Evolutionary conservation across 1,284 basidiomycete genomes (phyloP).

Genomic region (Cutaneotrichosporon cyanovorans): DNA sequence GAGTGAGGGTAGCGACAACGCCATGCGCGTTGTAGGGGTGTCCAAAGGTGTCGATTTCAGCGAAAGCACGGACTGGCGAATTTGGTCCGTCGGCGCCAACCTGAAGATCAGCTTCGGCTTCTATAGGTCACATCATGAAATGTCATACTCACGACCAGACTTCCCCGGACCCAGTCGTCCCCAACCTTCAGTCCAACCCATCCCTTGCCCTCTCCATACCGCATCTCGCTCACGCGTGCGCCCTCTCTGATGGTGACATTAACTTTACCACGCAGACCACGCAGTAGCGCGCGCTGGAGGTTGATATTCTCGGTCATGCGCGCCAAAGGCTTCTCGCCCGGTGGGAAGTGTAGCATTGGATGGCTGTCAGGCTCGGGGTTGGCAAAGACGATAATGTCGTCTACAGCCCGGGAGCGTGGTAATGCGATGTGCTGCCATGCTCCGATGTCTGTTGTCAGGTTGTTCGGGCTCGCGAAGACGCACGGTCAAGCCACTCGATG

Average conservation of each 20-base stretch:
- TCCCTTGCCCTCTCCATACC: constrained; percentile 32
- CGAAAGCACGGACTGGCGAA: constrained; percentile 83
- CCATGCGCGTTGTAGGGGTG: constrained; percentile 88
- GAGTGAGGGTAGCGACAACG: constrained; percentile 79
- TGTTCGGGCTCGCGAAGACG: constrained; percentile 17
- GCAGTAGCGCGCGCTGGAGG: constrained; percentile 71
- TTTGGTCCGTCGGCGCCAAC: constrained; percentile 94
- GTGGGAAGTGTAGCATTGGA: constrained; percentile 40
- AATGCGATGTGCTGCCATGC: constrained; percentile 71
- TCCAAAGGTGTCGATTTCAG: constrained; percentile 79
- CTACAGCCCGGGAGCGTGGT: constrained; percentile 61
- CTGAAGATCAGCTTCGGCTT: not conserved
- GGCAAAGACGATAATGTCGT: constrained; percentile 85
- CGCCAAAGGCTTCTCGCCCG: constrained; percentile 54
- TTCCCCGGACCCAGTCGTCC: constrained; percentile 38
- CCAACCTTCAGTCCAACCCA: constrained; percentile 41
- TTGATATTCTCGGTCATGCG: constrained; percentile 83
- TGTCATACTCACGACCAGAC: constrained; percentile 23
- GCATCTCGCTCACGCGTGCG: constrained; percentile 36
- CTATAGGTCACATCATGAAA: not conserved
- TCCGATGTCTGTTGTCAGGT: constrained; percentile 58
- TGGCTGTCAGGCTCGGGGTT: constrained; percentile 46
- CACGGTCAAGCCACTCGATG: constrained; percentile 67
- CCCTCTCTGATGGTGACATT: constrained; percentile 33
- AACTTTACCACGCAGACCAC: constrained; percentile 38